Evolutionary conservation across 169 alveolate species (phyloP), one percentile per base, ranked within the genome.

Genomic region (Cryptosporidium sp.): DNA sequence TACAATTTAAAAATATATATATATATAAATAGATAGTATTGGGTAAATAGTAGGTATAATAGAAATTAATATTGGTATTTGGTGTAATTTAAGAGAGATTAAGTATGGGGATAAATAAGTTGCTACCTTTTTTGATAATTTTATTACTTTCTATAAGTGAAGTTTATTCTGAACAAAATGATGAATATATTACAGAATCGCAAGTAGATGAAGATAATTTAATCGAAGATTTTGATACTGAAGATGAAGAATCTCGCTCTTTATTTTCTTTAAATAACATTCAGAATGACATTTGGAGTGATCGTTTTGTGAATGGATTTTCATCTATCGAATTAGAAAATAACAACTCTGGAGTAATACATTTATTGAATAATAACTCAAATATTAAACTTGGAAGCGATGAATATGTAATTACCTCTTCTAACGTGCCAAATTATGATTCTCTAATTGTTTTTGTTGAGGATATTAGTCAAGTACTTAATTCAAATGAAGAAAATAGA

Each of bases 361-460:
- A 73, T 42, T 37, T 21, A 10, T 37, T 73, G 26, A 73, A 35
- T 16, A 60, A 73, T n/a, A 52, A 23, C 51, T 56, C 71, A 33
- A 8, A 26, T 33, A 53, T 73, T 39, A 18, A 56, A 33, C 52
- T 73, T 18, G 69, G 69, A 16, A 56, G 3, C 31, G 39, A 56
- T 56, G 37, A 73, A 33, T 73, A 56, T 35, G 51, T 56, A 3
- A 35, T 73, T 12, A 37, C 21, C 1, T 73, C 86, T 26, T 37
- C 39, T 33, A 73, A 73, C 37, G 58, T 53, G 56, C 86, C 86
- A 53, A 14, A 58, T 16, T 60, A 53, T 58, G 86, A 73, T 33
- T 73, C 86, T 33, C 70, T 73, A n/a, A 73, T 73, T 33, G 29
- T 73, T 10, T 73, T 52, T 31, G 52, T 48, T 33, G 86, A 73